These are phyloP conservation scores for Phragmites australis DNA, from an alignment of 176 grass and related monocot species.

Conservation along the genomic window DNA sequence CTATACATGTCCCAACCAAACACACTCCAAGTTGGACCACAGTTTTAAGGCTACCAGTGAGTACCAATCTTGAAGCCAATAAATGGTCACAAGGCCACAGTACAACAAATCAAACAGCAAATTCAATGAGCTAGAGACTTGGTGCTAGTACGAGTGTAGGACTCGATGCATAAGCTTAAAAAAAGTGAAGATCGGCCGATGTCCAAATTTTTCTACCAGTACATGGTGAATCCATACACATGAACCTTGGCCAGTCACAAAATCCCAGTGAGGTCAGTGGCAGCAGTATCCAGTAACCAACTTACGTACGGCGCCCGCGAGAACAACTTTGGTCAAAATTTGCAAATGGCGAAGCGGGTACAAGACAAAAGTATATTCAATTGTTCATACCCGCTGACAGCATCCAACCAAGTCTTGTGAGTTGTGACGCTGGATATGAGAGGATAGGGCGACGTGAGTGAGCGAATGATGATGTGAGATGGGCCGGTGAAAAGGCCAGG, in stretches of 20 bases:
- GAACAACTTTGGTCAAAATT: constrained; percentile 20
- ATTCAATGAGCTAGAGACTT: constrained; percentile 11
- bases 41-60: not conserved
- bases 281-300: not conserved
- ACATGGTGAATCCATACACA: constrained; percentile 24
- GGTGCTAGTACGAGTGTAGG: not conserved
- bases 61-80: not conserved
- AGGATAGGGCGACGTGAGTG: constrained; percentile 8
- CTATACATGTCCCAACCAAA: no score
- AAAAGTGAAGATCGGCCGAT: not conserved
- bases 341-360: not conserved
- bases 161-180: not conserved
- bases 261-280: constrained; percentile 20
- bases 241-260: constrained; percentile 22
- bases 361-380: constrained; percentile 48
- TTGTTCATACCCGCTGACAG: not conserved
- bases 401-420: constrained; percentile 1
- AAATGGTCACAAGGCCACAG: not conserved
- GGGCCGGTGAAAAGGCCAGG: constrained; percentile 36
- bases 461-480: constrained; percentile 47
- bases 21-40: constrained; percentile 45
- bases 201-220: not conserved
- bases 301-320: not conserved
- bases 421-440: constrained; percentile 1
- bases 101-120: not conserved